Conservation (phyloP, 306 rosid genomes). For the Castanopsis chinensis region DNA sequence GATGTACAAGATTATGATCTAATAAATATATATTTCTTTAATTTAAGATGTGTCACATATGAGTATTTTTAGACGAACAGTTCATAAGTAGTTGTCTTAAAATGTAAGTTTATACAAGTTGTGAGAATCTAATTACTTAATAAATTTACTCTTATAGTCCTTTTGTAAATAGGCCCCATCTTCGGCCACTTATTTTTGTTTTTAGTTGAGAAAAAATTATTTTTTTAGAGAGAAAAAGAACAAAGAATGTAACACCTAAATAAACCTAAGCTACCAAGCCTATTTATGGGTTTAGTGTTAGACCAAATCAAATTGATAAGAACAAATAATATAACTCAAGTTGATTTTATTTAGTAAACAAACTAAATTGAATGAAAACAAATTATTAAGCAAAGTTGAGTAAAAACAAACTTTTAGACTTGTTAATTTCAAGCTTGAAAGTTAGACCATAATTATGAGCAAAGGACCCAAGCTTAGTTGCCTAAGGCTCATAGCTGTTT, state of each 20-base stretch:
- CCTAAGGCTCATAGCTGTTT: too few relatives aligned
- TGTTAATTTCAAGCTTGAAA: too few relatives aligned
- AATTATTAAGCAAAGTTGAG: too few relatives aligned
- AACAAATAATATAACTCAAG: background rate
- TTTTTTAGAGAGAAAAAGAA: background rate
- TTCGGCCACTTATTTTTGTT: background rate
- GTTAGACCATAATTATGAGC: too few relatives aligned
- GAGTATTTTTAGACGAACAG: background rate
- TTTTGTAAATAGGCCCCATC: background rate
- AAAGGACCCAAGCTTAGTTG: background rate
- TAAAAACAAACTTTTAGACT: too few relatives aligned
- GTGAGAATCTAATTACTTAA: background rate
- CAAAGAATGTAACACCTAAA: background rate
- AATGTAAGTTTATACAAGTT: background rate
- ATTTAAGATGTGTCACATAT: background rate
- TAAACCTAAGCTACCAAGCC: background rate
- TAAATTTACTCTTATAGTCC: background rate
- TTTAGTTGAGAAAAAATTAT: background rate
- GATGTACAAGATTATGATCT: background rate
- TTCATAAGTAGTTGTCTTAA: background rate
- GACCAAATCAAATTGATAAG: background rate
- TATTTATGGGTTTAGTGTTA: background rate
- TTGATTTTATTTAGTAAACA: too few relatives aligned
- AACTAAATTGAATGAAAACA: too few relatives aligned
- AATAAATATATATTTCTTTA: background rate